phyloP scores from a whole-genome alignment of 2,329 filamentous ascomycete species.

The Ceratocystis alfenasii region DNA sequence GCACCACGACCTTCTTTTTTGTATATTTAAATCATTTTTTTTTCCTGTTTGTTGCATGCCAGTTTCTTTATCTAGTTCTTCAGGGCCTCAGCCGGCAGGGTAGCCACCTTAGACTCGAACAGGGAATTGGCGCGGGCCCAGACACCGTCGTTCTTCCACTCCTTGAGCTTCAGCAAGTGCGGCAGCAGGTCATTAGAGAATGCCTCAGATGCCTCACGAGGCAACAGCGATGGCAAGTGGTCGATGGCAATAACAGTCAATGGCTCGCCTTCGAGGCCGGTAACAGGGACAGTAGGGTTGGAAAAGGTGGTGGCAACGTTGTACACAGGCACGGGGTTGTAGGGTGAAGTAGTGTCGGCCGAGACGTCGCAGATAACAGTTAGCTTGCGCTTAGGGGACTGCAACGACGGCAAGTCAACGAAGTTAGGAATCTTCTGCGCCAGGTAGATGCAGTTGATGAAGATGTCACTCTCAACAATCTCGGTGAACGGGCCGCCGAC shows the following conservation, averaged over 20 bases:
- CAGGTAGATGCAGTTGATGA: conserved; percentile 86
- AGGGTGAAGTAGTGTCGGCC: conserved; percentile 61
- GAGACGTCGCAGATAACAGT: conserved; percentile 70
- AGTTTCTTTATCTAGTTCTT: conserved; percentile 15
- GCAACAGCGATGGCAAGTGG: conserved; percentile 70
- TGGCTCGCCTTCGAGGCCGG: conserved; percentile 44
- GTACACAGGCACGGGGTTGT: conserved; percentile 69
- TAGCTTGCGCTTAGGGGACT: conserved; percentile 56
- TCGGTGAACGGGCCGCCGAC: conserved; percentile 65
- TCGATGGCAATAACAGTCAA: conserved; percentile 80
- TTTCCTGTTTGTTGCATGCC: conserved; percentile 9
- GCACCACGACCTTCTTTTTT: neutral
- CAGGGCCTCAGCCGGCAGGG: conserved; percentile 41
- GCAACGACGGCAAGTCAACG: conserved; percentile 58
- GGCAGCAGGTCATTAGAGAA: conserved; percentile 72
- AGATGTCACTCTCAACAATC: conserved; percentile 63
- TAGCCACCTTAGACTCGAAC: conserved; percentile 69
- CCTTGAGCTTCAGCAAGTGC: conserved; percentile 63
- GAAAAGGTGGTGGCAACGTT: conserved; percentile 74
- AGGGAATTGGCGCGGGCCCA: conserved; percentile 77
- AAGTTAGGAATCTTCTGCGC: conserved; percentile 68
- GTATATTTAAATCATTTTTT: conserved; percentile 1
- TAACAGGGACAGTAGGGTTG: conserved; percentile 70
- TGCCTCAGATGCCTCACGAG: conserved; percentile 74
- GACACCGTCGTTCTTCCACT: conserved; percentile 60